phyloP scores from a whole-genome alignment of 1,139 yeast species.

The Blastobotrys apis region DNA sequence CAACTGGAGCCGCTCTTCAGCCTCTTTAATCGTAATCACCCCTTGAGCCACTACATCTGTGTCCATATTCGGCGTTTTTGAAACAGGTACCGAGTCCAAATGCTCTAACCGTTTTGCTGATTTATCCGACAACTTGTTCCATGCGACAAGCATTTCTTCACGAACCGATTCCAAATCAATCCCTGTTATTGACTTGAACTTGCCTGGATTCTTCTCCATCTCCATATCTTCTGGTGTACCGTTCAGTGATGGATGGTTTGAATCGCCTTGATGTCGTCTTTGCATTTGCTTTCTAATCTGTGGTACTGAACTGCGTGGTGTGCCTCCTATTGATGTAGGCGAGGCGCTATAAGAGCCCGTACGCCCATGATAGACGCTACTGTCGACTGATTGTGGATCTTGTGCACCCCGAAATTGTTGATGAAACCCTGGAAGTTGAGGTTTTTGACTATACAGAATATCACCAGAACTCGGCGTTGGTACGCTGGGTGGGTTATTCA shows the following conservation, averaged over 20 bases:
- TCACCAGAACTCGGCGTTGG: neutral
- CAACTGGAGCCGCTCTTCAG: conserved; percentile 28
- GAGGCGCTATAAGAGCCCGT: neutral
- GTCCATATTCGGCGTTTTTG: conserved; percentile 26
- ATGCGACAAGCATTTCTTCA: conserved; percentile 30
- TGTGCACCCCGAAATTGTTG: neutral
- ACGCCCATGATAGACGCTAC: too few relatives aligned
- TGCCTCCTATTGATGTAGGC: neutral
- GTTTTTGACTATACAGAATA: neutral
- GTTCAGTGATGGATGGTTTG: conserved; percentile 12
- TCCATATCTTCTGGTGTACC: conserved; percentile 24
- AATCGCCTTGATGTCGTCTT: neutral
- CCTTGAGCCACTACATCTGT: conserved; percentile 35
- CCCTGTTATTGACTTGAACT: conserved; percentile 20
- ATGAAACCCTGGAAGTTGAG: neutral
- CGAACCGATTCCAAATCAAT: conserved; percentile 27
- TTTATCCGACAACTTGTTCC: conserved; percentile 31
- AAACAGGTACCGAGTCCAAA: conserved; percentile 17
- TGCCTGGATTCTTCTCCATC: neutral
- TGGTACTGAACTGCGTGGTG: neutral
- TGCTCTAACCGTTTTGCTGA: conserved; percentile 25
- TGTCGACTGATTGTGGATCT: too few relatives aligned
- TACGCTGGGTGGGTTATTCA: too few relatives aligned
- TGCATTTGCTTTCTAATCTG: neutral
- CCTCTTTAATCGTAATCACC: conserved; percentile 32